Conservation (phyloP, 1,139 yeast species). For the Saccharomyces hybrid region DNA sequence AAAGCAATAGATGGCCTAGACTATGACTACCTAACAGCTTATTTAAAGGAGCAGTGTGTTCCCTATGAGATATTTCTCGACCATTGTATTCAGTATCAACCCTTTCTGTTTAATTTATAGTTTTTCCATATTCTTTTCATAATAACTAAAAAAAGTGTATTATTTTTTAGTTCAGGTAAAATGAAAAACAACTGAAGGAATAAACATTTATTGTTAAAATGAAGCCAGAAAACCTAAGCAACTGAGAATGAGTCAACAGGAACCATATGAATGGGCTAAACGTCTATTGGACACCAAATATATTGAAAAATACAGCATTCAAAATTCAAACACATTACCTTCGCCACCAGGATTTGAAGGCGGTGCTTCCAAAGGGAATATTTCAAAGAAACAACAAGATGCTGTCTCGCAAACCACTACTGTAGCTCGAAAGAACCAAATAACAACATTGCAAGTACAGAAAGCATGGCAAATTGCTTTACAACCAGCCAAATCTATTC, state of each 20-base stretch:
- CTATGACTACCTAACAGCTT: neutral
- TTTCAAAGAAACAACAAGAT: slow-evolving; percentile 5
- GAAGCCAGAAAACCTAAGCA: too few species aligned
- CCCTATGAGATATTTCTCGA: neutral
- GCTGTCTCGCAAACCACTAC: neutral
- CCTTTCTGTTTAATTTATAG: neutral
- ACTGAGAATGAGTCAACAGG: neutral
- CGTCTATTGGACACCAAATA: slow-evolving; percentile 12
- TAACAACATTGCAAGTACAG: slow-evolving; percentile 43
- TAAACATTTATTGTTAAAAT: too few species aligned
- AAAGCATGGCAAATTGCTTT: slow-evolving; percentile 86
- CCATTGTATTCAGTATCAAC: neutral
- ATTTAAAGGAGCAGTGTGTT: neutral
- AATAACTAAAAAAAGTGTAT: neutral
- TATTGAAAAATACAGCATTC: slow-evolving; percentile 7
- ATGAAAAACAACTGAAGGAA: neutral
- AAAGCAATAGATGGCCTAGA: neutral
- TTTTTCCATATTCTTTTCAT: neutral
- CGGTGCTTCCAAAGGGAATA: slow-evolving; percentile 3
- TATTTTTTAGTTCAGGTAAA: neutral
- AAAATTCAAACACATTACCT: slow-evolving; percentile 13
- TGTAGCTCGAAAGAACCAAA: slow-evolving; percentile 7
- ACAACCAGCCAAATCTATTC: slow-evolving; percentile 77
- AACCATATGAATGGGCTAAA: slow-evolving; percentile 19
- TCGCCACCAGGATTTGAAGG: slow-evolving; percentile 24